Base-by-base conservation (phyloP, 768 basidiomycete genomes). In the Serendipita sp. region DNA sequence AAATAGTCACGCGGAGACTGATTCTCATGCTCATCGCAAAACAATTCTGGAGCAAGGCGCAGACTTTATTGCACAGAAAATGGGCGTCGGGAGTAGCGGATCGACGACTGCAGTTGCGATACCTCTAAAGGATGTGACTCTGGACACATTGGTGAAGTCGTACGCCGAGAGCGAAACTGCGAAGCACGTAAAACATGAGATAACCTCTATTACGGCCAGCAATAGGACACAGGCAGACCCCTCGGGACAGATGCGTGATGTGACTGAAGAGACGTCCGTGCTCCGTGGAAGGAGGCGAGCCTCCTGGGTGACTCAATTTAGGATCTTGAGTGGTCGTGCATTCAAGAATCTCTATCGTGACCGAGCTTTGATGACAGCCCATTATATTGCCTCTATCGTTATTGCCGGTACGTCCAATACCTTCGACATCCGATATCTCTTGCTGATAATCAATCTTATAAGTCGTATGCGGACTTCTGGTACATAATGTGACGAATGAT, bases 281-380 rank as follows among this genome's bases (percentile, higher is more conserved):
- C 71, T 92, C 69, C 73, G 85, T 60, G 86, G 86, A 16, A 75
- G 84, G 67, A 83, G 86, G 72, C 80, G 91, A 62, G 96, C 95
- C 4, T 86, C 81, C 65, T 92, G 85, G 82, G 78, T 77, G 44
- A 94, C 88, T 17, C 96, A 99, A 75, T 98, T 99, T 70, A 81
- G 82, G 71, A 94, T 97, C 63, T 74, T 99, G 70, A 96, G 92
- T 70, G 94, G 94, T 26, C 75, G 96, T 63, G 93, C 95, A 22
- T 98, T 99, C 79, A 98, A 98, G 81, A 98, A 98, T 70, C 73
- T 99, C 64, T 98, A 99, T 71, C 79, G 95, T 26, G 92, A 99
- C 69, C 95, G 95, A 0, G 86, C 93, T 53, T 73, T 99, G 62
- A 78, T 99, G 77, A 79, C 84, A 1, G 86, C 93, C 4, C 96